Base-by-base conservation (phyloP, 1,139 yeast species). In the Hyphopichia khmerensis region DNA sequence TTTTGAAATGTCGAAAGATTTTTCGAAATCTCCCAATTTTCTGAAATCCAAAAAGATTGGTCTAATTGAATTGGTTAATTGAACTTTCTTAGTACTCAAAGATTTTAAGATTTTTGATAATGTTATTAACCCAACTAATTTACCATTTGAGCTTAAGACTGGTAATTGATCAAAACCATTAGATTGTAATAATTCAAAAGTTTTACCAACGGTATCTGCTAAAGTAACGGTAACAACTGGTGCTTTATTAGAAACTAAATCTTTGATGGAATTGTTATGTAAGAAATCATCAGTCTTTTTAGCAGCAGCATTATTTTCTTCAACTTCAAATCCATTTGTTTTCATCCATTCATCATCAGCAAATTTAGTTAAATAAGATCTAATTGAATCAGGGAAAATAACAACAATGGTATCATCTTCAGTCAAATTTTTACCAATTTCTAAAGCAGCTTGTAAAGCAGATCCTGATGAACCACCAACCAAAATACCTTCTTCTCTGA, bases 341-440 rank as follows among this genome's bases (percentile, higher is more conserved):
- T 77, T 79, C 87, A 88, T 82, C 96, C 96, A 88, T 67, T 87
- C 95, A 59, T 88, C 95, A 62, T 88, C 96, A 40, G 88, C 93
- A 60, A 88, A 88, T 69, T 88, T 88, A 51, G 93, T 82, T 63
- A 88, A 76, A 70, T 88, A 88, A 13, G 95, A 87, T 72, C 96
- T 82, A 57, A 88, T 81, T 35, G 93, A 84, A 62, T 88, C 96
- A 42, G 96, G 96, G 79, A 87, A 80, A 27, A 88, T 84, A 37
- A 86, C 91, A 34, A 88, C 96, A 47, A 88, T 76, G 27, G 79
- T 80, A 54, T 87, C 95, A 42, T 83, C 79, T 67, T 85, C 89
- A 40, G 85, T 77, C 29, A 87, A 75, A 44, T 79, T 83, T 59
- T 83, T 75, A 52, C 84, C 84, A 48, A 86, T 87, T 53, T 81